Evolutionary conservation across 495 filamentous ascomycete species (phyloP).

Genomic region (Neurospora intermedia): DNA sequence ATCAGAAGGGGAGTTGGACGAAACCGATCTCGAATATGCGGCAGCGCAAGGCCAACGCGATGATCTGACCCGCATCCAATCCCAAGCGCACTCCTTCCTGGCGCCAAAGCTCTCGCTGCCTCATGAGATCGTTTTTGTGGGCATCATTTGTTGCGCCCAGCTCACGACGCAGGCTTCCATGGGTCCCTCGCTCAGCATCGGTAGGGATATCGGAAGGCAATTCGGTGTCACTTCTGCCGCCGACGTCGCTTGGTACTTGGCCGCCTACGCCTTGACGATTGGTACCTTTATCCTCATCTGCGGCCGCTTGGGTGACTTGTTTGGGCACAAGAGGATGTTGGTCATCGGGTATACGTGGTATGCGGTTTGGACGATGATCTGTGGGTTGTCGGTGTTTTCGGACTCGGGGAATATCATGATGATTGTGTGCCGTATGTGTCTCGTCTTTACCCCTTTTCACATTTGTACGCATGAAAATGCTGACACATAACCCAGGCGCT

Average conservation of each 20-base stretch:
- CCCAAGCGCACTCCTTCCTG: not conserved
- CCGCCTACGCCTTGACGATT: slow-evolving; percentile 47
- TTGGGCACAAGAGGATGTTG: slow-evolving; percentile 48
- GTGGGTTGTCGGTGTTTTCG: slow-evolving; percentile 25
- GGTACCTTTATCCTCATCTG: slow-evolving; percentile 57
- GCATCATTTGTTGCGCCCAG: slow-evolving; percentile 34
- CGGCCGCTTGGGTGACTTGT: slow-evolving; percentile 49
- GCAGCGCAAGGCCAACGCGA: not conserved
- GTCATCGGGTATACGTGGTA: slow-evolving; percentile 48
- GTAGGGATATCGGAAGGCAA: slow-evolving; percentile 20
- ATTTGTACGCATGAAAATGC: not conserved
- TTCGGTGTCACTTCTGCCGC: slow-evolving; percentile 16
- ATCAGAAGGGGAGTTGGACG: not conserved
- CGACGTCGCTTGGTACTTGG: slow-evolving; percentile 43
- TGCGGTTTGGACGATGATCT: slow-evolving; percentile 46
- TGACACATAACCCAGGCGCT: slow-evolving; percentile 22
- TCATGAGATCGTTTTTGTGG: slow-evolving; percentile 33
- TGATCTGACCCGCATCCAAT: not conserved
- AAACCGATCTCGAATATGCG: not conserved
- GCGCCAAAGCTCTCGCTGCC: slow-evolving; percentile 17
- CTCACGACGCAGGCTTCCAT: slow-evolving; percentile 25
- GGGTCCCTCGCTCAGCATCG: slow-evolving; percentile 20
- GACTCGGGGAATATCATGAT: slow-evolving; percentile 37
- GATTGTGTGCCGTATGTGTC: slow-evolving; percentile 29
- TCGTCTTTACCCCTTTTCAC: not conserved